These are phyloP conservation scores for Pythium inflatum DNA, from an alignment of 352 stramenopile species.

Conservation along the genomic window DNA sequence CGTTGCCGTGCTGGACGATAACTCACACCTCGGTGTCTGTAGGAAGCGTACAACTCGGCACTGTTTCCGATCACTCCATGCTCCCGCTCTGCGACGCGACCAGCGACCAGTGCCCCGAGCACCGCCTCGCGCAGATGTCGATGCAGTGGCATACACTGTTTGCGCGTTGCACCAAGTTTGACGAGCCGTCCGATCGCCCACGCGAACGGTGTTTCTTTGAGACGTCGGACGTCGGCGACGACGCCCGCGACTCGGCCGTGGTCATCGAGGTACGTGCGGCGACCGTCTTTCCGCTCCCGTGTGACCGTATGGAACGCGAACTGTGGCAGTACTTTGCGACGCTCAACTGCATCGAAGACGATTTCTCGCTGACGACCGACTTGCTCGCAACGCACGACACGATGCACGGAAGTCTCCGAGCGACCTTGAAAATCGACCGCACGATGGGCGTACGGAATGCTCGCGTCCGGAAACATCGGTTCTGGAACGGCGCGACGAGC, in stretches of 20 bases:
- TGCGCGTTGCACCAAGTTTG: conserved; percentile 1
- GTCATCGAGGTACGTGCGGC: background rate
- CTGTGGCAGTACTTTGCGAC: conserved; percentile 8
- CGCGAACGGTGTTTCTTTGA: conserved; percentile 11
- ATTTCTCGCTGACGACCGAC: conserved; percentile 1
- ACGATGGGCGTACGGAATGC: conserved; percentile 2
- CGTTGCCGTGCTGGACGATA: too few relatives aligned
- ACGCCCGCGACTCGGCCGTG: background rate
- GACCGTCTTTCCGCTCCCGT: background rate
- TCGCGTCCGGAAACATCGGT: conserved; percentile 1
- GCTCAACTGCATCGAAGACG: background rate
- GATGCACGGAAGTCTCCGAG: background rate
- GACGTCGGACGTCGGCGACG: background rate
- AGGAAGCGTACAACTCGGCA: background rate
- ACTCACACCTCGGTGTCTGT: background rate
- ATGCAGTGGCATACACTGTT: conserved; percentile 9
- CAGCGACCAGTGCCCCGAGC: background rate
- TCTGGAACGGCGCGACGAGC: conserved; percentile 14
- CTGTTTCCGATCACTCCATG: background rate
- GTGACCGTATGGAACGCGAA: background rate
- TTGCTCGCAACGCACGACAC: background rate
- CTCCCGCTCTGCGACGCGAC: background rate
- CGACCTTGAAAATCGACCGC: background rate
- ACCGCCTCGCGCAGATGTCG: background rate
- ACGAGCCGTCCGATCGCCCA: background rate